Percentiles rank a stretch among this genome's conserved stretches.
Conservation (phyloP, 441 rosid genomes). For the Euphorbia celastroides region DNA sequence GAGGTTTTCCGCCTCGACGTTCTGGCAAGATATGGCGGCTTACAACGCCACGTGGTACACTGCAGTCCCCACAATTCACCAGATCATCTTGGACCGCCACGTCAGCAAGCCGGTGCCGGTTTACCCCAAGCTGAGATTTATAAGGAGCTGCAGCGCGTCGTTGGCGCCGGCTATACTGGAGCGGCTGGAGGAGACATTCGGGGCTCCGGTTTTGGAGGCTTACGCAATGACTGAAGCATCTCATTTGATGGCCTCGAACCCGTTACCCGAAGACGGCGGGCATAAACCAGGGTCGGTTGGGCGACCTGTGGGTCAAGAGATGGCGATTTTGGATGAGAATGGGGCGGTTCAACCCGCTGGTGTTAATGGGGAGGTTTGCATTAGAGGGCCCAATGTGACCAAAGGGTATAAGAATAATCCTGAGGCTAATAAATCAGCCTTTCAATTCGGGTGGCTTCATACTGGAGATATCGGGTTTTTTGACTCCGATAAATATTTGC, state of each 20-base stretch:
- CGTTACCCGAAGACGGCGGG: conserved; percentile 67
- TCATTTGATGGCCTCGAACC: conserved; percentile 75
- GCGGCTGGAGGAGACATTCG: conserved; percentile 71
- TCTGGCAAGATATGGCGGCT: conserved; percentile 64
- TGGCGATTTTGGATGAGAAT: conserved; percentile 64
- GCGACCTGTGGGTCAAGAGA: conserved; percentile 72
- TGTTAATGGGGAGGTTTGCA: conserved; percentile 68
- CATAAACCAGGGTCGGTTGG: conserved; percentile 88
- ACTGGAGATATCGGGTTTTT: conserved; percentile 71
- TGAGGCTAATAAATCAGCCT: conserved; percentile 71
- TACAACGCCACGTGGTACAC: conserved; percentile 89
- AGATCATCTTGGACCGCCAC: conserved; percentile 76
- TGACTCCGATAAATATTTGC: conserved; percentile 72
- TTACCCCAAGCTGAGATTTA: conserved; percentile 73
- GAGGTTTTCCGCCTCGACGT: conserved; percentile 75
- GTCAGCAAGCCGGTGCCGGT: conserved; percentile 40
- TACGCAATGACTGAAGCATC: conserved; percentile 93
- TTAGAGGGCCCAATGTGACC: conserved; percentile 74
- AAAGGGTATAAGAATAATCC: conserved; percentile 81
- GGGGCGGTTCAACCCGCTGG: conserved; percentile 47
- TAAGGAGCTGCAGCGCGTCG: conserved; percentile 85
- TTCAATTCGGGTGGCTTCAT: conserved; percentile 84
- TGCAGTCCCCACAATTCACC: conserved; percentile 87
- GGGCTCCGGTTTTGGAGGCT: conserved; percentile 80
- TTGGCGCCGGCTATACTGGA: conserved; percentile 65